phyloP scores from a whole-genome alignment of 2,329 filamentous ascomycete species.

The Pleomassaria siparia region DNA sequence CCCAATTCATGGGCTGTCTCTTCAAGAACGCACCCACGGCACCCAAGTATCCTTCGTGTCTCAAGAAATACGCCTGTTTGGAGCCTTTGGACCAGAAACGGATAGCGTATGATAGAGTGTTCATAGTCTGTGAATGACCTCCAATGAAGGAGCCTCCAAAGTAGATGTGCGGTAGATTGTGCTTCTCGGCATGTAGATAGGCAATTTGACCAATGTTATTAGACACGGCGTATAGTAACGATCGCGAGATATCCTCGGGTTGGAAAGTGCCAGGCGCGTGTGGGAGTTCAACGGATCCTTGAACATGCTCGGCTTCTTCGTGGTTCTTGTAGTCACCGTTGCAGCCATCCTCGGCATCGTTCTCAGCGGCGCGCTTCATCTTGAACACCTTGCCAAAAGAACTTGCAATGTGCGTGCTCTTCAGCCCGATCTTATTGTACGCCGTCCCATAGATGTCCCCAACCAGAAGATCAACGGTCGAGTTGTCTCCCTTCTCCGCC shows the following conservation, averaged over 20 bases:
- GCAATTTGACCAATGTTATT: slow-evolving; percentile 99
- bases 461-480: slow-evolving; percentile 92
- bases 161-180: slow-evolving; percentile 89
- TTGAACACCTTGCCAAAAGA: slow-evolving; percentile 97
- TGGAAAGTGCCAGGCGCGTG: slow-evolving; percentile 62
- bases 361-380: slow-evolving; percentile 83
- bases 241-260: slow-evolving; percentile 83
- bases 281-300: slow-evolving; percentile 30
- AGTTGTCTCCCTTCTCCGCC: slow-evolving; percentile 88
- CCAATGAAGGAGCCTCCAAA: slow-evolving; percentile 97
- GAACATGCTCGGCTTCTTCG: slow-evolving; percentile 38
- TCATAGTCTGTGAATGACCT: slow-evolving; percentile 95
- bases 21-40: slow-evolving; percentile 93
- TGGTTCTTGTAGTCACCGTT: slow-evolving; percentile 52
- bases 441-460: slow-evolving; percentile 97
- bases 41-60: slow-evolving; percentile 94
- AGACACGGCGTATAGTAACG: slow-evolving; percentile 86
- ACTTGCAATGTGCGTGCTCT: slow-evolving; percentile 92
- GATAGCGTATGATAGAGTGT: slow-evolving; percentile 94
- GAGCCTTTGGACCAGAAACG: slow-evolving; percentile 94
- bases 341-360: slow-evolving; percentile 69
- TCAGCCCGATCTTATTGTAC: slow-evolving; percentile 94
- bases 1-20: slow-evolving; percentile 88
- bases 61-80: slow-evolving; percentile 93
- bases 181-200: slow-evolving; percentile 94